Evolutionary conservation across 495 filamentous ascomycete genomes (phyloP).

Genomic region (Tetracladium setigerum): DNA sequence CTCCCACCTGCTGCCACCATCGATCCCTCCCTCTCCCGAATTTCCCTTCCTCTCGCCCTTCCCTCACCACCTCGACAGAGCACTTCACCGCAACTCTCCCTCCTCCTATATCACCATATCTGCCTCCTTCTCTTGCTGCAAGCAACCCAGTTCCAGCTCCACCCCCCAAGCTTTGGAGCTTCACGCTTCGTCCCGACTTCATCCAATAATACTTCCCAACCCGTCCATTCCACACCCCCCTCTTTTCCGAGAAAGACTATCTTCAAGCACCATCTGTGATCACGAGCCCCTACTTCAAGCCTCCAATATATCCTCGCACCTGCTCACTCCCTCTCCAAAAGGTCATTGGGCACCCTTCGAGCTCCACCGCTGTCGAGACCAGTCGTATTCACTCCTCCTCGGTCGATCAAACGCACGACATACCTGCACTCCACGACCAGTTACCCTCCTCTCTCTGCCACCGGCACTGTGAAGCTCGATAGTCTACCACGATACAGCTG

Average conservation of each 20-base stretch:
- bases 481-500: slow-evolving; percentile 10
- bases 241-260: neutral
- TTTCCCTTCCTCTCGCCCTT: neutral
- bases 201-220: slow-evolving; percentile 7
- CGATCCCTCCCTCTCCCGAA: no score
- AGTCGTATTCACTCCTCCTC: slow-evolving; percentile 19
- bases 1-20: neutral
- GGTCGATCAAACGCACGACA: slow-evolving; percentile 23
- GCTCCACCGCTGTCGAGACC: slow-evolving; percentile 2
- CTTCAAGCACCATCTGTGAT: slow-evolving; percentile 8
- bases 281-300: slow-evolving; percentile 16
- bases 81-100: neutral
- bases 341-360: slow-evolving; percentile 33
- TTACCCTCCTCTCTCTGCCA: slow-evolving; percentile 14
- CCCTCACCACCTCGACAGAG: neutral
- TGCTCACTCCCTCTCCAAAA: slow-evolving; percentile 6
- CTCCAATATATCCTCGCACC: slow-evolving; percentile 2
- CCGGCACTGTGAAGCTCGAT: slow-evolving; percentile 18
- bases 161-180: neutral
- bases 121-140: no score
- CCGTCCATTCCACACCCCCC: slow-evolving; percentile 8
- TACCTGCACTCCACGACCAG: slow-evolving; percentile 20
- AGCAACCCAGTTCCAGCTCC: no score
- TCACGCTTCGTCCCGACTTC: neutral
- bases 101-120: neutral